Evolutionary conservation across 2,329 filamentous ascomycete genomes (phyloP).

Genomic region (Simplicillium sp.): DNA sequence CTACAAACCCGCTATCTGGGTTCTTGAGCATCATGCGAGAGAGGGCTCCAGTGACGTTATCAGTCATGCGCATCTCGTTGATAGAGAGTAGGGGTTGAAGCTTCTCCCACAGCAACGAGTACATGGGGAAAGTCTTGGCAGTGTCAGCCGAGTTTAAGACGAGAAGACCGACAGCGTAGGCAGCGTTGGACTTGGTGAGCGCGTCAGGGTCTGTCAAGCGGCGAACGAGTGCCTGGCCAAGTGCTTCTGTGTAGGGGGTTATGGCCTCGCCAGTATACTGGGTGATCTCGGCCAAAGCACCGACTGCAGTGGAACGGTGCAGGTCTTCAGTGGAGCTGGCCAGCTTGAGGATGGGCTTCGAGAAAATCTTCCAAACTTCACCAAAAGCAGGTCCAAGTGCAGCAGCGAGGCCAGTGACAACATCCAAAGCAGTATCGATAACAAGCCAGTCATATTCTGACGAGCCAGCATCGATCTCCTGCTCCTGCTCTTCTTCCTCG

Average conservation of each 20-base stretch:
- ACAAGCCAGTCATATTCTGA: conserved; percentile 98
- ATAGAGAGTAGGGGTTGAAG: conserved; percentile 77
- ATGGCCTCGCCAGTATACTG: conserved; percentile 75
- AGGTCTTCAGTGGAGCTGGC: conserved; percentile 76
- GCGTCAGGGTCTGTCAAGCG: conserved; percentile 82
- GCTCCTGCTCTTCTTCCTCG: conserved; percentile 62
- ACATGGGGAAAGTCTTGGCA: conserved; percentile 61
- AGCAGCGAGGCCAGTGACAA: conserved; percentile 73
- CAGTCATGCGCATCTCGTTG: conserved; percentile 70
- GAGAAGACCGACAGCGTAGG: conserved; percentile 81
- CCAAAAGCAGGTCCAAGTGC: conserved; percentile 74
- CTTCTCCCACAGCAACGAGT: conserved; percentile 70
- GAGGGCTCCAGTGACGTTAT: conserved; percentile 89
- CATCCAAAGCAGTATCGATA: conserved; percentile 88
- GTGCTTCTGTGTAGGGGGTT: conserved; percentile 66
- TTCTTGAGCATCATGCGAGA: conserved; percentile 87
- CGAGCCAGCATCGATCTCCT: conserved; percentile 62
- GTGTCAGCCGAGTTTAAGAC: conserved; percentile 71
- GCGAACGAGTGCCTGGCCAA: conserved; percentile 76
- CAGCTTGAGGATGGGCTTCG: conserved; percentile 84
- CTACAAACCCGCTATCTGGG: conserved; percentile 70
- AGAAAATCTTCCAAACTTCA: conserved; percentile 91
- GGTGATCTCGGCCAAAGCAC: conserved; percentile 84
- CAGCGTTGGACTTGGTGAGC: conserved; percentile 90
- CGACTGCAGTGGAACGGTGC: conserved; percentile 83